Percentiles rank a stretch among this genome's conserved stretches.
phyloP scores from a whole-genome alignment of 2,329 filamentous ascomycete species.

The Colletotrichum ledebouriae region DNA sequence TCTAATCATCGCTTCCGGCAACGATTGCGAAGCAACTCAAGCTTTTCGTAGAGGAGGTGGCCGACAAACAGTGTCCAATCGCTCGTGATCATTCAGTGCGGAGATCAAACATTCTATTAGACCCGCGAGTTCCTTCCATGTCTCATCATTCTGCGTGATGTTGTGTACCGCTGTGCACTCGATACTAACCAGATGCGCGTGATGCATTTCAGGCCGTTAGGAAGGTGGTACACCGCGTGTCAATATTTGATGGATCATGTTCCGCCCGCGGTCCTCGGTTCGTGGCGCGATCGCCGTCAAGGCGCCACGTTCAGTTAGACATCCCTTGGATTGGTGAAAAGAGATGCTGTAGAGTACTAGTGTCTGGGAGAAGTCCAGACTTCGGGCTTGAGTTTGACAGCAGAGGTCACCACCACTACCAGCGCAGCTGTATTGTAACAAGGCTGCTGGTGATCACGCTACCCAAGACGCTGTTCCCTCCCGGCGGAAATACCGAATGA shows the following conservation, averaged over 20 bases:
- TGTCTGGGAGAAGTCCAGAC: not conserved
- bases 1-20: not conserved
- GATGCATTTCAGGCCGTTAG: slow-evolving; percentile 5
- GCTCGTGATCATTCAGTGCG: not conserved
- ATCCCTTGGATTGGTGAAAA: slow-evolving; percentile 9
- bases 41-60: not conserved
- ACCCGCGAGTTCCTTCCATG: not conserved
- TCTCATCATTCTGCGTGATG: slow-evolving; percentile 28
- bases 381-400: slow-evolving; percentile 14
- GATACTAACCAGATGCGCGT: not conserved
- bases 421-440: slow-evolving; percentile 6
- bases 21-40: slow-evolving; percentile 1
- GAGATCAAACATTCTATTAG: not conserved
- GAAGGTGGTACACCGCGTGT: not conserved
- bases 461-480: slow-evolving; percentile 38
- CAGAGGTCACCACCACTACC: not conserved
- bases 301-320: not conserved
- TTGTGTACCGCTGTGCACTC: not conserved
- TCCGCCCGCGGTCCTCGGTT: slow-evolving; percentile 10
- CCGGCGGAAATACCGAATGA: slow-evolving; percentile 41
- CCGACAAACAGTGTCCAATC: not conserved
- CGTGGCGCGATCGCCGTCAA: not conserved
- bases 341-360: not conserved
- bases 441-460: slow-evolving; percentile 37
- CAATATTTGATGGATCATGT: not conserved